These are phyloP conservation scores for Gossypium stocksii DNA, from an alignment of 345 rosid genomes.

Conservation along the genomic window DNA sequence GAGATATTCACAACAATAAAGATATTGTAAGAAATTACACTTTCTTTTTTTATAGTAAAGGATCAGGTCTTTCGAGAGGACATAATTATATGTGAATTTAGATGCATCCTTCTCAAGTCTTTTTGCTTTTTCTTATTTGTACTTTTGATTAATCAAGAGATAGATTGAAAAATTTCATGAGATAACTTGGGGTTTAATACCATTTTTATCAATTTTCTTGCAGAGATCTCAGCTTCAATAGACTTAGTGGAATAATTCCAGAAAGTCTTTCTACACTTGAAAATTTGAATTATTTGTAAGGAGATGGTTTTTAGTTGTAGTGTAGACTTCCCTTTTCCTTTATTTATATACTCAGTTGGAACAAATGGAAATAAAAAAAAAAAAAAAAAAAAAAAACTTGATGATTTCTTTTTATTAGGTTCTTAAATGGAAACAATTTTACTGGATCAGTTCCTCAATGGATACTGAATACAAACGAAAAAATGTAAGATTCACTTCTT, in stretches of 20 bases:
- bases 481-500: slow-evolving; percentile 8
- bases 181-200: neutral
- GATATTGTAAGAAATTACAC: slow-evolving; percentile 35
- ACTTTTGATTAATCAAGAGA: neutral
- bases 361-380: no score
- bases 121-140: neutral
- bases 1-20: slow-evolving; percentile 15
- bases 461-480: neutral
- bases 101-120: neutral
- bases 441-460: slow-evolving; percentile 27
- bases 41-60: no score
- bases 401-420: slow-evolving; percentile 16
- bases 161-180: neutral
- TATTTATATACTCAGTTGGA: neutral
- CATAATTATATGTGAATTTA: no score
- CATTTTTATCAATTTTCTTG: neutral
- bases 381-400: neutral
- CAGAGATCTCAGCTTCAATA: slow-evolving; percentile 52
- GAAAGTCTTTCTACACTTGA: neutral
- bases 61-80: no score
- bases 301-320: neutral
- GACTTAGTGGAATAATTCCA: slow-evolving; percentile 33
- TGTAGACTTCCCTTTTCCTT: neutral
- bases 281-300: slow-evolving; percentile 8
- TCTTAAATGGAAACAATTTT: slow-evolving; percentile 33